These are phyloP conservation scores for Solanum chiquidenum DNA, from an alignment of 257 asterid species.

Conservation along the genomic window DNA sequence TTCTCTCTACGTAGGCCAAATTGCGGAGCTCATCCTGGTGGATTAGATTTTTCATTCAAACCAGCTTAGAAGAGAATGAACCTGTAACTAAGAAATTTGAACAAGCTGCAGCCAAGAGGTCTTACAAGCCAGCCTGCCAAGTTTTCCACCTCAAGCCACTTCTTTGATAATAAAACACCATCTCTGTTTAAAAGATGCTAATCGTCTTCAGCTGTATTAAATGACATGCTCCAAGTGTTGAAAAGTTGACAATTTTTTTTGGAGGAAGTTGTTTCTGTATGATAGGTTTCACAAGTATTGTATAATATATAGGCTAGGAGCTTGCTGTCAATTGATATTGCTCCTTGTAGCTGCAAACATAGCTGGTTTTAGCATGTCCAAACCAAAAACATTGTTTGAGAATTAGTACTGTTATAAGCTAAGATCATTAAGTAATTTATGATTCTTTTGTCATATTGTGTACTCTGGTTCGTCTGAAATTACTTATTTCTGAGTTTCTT, in stretches of 20 bases:
- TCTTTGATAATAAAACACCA: conserved; percentile 6
- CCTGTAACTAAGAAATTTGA: conserved; percentile 63
- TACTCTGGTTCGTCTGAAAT: neutral
- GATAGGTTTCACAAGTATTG: neutral
- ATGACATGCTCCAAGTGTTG: neutral
- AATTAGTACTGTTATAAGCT: neutral
- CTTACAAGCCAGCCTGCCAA: conserved; percentile 67
- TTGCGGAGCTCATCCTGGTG: conserved; percentile 85
- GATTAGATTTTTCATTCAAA: conserved; percentile 63
- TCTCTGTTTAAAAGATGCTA: neutral
- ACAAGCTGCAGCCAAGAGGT: conserved; percentile 54
- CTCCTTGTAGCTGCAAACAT: neutral
- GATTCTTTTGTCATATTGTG: neutral
- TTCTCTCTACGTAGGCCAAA: conserved; percentile 49
- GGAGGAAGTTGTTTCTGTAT: neutral
- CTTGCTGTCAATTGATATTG: neutral
- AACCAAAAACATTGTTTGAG: neutral
- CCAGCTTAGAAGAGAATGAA: conserved; percentile 69
- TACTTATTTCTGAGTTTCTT: neutral
- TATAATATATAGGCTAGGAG: neutral
- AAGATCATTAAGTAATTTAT: neutral
- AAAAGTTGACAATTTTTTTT: neutral
- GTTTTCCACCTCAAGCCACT: conserved; percentile 73
- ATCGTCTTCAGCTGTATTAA: conserved; percentile 2
- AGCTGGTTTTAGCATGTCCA: neutral